These are phyloP conservation scores for Uromyces viciae-fabae DNA, from an alignment of 1,284 basidiomycete species.

Conservation along the genomic window DNA sequence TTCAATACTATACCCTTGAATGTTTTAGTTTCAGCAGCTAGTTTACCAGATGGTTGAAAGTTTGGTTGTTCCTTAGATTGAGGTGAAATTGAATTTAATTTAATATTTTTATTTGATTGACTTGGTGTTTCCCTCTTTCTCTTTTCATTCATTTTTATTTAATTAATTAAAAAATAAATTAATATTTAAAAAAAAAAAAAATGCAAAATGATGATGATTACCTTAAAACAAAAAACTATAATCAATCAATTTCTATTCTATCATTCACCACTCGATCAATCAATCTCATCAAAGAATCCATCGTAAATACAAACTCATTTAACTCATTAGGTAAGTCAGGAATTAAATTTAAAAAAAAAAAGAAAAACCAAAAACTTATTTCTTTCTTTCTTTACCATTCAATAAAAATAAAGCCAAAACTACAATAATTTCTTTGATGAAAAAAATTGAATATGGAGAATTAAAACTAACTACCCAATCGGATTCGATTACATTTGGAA, in stretches of 20 bases:
- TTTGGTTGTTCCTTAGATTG: conserved; percentile 67
- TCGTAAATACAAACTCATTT: conserved; percentile 6
- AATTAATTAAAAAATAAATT: neutral
- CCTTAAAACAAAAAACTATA: neutral
- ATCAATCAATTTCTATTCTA: neutral
- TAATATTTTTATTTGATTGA: too few species aligned
- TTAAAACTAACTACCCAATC: conserved; percentile 54
- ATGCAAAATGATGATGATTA: conserved; percentile 6
- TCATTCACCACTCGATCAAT: neutral
- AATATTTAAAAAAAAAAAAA: neutral
- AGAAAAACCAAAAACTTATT: neutral
- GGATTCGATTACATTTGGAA: conserved; percentile 61
- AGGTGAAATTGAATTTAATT: too few species aligned
- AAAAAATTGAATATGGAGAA: conserved; percentile 60
- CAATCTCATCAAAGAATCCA: neutral
- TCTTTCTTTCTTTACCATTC: neutral
- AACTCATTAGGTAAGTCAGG: neutral
- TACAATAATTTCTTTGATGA: conserved; percentile 55
- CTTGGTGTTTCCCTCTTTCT: neutral
- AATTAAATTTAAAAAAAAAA: neutral
- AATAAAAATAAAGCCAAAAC: conserved; percentile 30
- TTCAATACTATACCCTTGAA: conserved; percentile 84
- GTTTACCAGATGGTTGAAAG: conserved; percentile 77
- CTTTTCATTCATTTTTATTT: neutral
- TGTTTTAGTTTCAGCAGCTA: conserved; percentile 91